Conservation (phyloP, 2,329 filamentous ascomycete species). For the Ophiostoma angusticollis region DNA sequence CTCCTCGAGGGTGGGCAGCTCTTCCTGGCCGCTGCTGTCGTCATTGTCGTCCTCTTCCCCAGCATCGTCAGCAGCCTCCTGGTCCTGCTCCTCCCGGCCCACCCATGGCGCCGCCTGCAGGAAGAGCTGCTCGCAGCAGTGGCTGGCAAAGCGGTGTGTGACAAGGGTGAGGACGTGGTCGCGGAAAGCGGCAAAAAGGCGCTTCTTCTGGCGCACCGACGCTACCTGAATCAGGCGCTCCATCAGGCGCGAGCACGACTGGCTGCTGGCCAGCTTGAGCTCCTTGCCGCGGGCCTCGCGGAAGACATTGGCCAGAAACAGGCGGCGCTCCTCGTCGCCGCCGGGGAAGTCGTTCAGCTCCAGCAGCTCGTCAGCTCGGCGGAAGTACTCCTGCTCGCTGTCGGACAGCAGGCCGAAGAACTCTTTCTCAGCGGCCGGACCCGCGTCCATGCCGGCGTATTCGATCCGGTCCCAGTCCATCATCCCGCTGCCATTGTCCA, state of each 20-base stretch:
- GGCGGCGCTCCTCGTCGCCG: conserved; percentile 54
- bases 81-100: conserved; percentile 25
- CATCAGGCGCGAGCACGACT: conserved; percentile 87
- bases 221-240: conserved; percentile 81
- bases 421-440: conserved; percentile 30
- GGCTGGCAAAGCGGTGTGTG: conserved; percentile 91
- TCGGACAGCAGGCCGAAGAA: conserved; percentile 92
- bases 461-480: no score
- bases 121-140: conserved; percentile 93
- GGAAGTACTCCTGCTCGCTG: conserved; percentile 92
- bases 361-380: conserved; percentile 75
- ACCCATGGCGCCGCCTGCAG: conserved; percentile 55
- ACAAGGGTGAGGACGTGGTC: conserved; percentile 81
- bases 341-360: conserved; percentile 73
- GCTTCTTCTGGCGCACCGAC: conserved; percentile 67
- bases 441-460: conserved; percentile 8
- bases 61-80: conserved; percentile 29
- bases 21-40: conserved; percentile 30
- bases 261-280: conserved; percentile 88
- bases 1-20: conserved; percentile 61
- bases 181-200: conserved; percentile 71
- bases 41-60: conserved; percentile 27
- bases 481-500: conserved; percentile 1
- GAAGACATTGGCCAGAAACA: conserved; percentile 73
- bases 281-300: conserved; percentile 83